Evolutionary conservation across 2,329 filamentous ascomycete genomes (phyloP).

Genomic region (Arthroderma sp.): DNA sequence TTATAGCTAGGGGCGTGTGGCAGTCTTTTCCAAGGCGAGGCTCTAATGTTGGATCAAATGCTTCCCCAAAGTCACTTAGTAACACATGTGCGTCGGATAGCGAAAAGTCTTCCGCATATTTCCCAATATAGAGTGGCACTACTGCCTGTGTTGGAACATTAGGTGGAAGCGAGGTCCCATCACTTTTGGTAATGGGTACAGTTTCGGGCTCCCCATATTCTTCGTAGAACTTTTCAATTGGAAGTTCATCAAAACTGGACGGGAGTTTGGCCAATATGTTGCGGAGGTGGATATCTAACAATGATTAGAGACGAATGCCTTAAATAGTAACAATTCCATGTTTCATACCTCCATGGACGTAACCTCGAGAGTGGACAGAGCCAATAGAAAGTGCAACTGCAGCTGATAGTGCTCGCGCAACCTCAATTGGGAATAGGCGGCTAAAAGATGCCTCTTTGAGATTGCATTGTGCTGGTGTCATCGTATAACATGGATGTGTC

Average conservation of each 20-base stretch:
- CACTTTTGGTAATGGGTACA: conserved; percentile 11
- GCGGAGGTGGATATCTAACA: conserved; percentile 18
- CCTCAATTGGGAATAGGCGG: conserved; percentile 12
- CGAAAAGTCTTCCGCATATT: conserved; percentile 17
- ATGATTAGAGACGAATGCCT: background rate
- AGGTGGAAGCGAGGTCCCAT: conserved; percentile 16
- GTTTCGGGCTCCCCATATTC: conserved; percentile 19
- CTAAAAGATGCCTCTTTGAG: conserved; percentile 17
- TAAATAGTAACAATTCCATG: too few species aligned
- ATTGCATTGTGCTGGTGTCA: conserved; percentile 16
- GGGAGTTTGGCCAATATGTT: conserved; percentile 16
- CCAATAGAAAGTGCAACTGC: conserved; percentile 15
- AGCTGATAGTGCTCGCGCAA: conserved; percentile 14
- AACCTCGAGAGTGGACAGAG: conserved; percentile 17
- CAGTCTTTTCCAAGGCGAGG: conserved; percentile 17
- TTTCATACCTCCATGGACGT: conserved; percentile 18
- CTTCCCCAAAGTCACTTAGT: conserved; percentile 25
- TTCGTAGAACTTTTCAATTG: conserved; percentile 18
- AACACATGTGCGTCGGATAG: conserved; percentile 19
- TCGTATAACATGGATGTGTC: conserved; percentile 16
- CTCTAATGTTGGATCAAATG: conserved; percentile 19
- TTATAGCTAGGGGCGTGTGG: conserved; percentile 16
- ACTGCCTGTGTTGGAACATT: conserved; percentile 17
- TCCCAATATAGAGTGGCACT: conserved; percentile 16
- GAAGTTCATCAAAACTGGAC: conserved; percentile 14